Evolutionary conservation across 441 rosid genomes (phyloP).

Genomic region (Brassica hybrid): DNA sequence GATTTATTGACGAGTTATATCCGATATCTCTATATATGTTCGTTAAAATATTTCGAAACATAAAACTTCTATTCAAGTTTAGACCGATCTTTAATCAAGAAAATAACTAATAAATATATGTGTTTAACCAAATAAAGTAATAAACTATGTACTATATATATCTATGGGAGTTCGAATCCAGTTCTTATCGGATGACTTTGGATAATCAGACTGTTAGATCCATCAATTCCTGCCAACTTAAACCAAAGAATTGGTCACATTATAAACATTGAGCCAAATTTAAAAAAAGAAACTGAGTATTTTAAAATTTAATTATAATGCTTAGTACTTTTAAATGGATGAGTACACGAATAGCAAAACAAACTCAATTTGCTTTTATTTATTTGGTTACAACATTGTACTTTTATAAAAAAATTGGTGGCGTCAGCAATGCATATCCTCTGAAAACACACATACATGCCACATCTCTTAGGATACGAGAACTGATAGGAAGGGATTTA

Average conservation of each 20-base stretch:
- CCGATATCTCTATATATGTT: background rate
- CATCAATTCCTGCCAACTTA: background rate
- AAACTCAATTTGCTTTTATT: background rate
- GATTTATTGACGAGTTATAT: background rate
- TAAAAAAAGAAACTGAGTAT: background rate
- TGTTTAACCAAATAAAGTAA: background rate
- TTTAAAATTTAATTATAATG: background rate
- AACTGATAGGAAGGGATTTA: conserved; percentile 4
- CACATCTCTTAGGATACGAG: conserved; percentile 1
- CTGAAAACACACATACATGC: conserved; percentile 4
- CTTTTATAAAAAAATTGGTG: background rate
- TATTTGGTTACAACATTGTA: background rate
- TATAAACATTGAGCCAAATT: background rate
- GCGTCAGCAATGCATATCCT: conserved; percentile 10
- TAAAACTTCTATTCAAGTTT: background rate
- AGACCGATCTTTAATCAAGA: background rate
- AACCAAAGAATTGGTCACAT: background rate
- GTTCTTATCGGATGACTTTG: background rate
- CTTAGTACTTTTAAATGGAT: background rate
- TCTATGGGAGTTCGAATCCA: background rate
- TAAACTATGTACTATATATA: background rate
- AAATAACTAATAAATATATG: background rate
- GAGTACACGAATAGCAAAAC: background rate
- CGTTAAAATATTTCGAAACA: background rate
- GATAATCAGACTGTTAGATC: background rate